phyloP scores from a whole-genome alignment of 441 rosid genomes.

The Gossypium schwendimanii region DNA sequence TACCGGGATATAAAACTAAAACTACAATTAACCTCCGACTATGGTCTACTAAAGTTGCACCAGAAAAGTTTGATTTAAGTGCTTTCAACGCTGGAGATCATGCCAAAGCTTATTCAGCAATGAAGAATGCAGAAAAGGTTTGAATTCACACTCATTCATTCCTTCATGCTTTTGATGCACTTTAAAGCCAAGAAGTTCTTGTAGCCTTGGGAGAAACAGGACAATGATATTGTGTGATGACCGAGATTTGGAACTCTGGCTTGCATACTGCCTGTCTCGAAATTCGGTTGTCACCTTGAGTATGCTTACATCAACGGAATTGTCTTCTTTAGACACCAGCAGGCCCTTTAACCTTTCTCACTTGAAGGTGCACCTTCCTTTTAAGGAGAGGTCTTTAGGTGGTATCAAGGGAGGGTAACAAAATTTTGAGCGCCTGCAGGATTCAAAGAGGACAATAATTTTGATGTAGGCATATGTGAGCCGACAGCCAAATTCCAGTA shows the following conservation, averaged over 20 bases:
- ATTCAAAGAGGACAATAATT: neutral
- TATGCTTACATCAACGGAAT: neutral
- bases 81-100: slow-evolving; percentile 83
- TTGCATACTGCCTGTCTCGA: neutral
- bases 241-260: neutral
- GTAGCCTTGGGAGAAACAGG: neutral
- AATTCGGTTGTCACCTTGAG: neutral
- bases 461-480: neutral
- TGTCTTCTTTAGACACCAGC: neutral
- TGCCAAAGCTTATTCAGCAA: slow-evolving; percentile 64
- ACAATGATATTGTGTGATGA: neutral
- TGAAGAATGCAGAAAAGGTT: slow-evolving; percentile 77
- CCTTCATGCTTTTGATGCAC: neutral
- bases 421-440: neutral
- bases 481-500: neutral
- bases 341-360: neutral
- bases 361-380: neutral
- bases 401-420: neutral
- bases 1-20: slow-evolving; percentile 89
- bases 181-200: neutral
- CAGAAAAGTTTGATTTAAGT: slow-evolving; percentile 60
- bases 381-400: neutral
- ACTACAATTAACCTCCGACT: slow-evolving; percentile 76
- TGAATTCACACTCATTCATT: slow-evolving; percentile 8
- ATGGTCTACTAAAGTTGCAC: slow-evolving; percentile 83